Percentiles rank a stretch among this genome's conserved stretches.
Conservation (phyloP, 2,329 filamentous ascomycete genomes). For the Chrysoporthe puriensis region DNA sequence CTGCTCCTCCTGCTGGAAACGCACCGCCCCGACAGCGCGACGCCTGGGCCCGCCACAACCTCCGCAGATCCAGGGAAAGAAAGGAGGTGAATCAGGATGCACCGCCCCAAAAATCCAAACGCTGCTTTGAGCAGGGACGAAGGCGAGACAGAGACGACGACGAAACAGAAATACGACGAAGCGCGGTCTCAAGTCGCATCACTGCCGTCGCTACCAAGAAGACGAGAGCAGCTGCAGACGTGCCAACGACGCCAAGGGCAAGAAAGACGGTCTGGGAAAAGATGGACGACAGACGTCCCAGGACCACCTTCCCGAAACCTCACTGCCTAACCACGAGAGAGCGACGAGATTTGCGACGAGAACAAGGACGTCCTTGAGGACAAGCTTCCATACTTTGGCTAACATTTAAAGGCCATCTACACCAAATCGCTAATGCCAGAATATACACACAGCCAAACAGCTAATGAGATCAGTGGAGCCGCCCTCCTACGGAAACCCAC, state of each 20-base stretch:
- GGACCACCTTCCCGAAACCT: neutral
- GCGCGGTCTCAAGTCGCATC: neutral
- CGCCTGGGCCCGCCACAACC: neutral
- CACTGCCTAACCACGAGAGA: slow-evolving; percentile 11
- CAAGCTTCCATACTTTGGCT: slow-evolving; percentile 16
- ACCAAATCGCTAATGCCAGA: slow-evolving; percentile 18
- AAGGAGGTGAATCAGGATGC: neutral
- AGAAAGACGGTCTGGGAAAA: neutral
- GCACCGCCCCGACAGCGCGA: neutral
- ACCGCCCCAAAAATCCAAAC: neutral
- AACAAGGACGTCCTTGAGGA: slow-evolving; percentile 12
- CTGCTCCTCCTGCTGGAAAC: slow-evolving; percentile 8
- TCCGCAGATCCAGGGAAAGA: neutral
- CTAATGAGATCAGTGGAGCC: slow-evolving; percentile 7
- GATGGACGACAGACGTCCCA: neutral
- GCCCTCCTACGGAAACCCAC: neutral
- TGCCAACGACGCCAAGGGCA: slow-evolving; percentile 5
- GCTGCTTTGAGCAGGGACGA: neutral
- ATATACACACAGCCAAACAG: slow-evolving; percentile 6
- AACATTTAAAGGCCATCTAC: slow-evolving; percentile 11
- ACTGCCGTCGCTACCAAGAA: neutral
- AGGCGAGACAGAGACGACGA: neutral
- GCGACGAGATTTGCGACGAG: neutral
- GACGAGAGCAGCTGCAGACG: neutral
- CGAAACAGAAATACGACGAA: neutral